These are phyloP conservation scores for Solanum okadae DNA, from an alignment of 257 asterid genomes.

Conservation along the genomic window DNA sequence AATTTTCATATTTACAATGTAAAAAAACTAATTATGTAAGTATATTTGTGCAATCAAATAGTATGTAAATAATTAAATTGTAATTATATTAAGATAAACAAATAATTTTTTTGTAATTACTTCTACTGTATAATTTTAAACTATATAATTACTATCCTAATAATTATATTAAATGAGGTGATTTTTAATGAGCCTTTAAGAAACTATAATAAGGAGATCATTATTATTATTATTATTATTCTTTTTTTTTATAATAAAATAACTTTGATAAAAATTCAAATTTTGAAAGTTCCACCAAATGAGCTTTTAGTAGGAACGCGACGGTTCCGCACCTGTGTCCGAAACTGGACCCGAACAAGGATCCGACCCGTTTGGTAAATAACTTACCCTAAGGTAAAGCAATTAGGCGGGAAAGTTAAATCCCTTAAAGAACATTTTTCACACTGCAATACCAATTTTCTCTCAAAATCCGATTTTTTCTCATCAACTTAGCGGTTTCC, in stretches of 20 bases:
- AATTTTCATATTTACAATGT: too few relatives aligned
- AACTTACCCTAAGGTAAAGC: not conserved
- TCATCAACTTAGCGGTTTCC: not conserved
- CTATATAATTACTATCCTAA: not conserved
- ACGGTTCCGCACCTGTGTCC: not conserved
- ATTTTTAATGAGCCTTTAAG: not conserved
- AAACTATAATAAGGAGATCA: not conserved
- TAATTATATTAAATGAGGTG: not conserved
- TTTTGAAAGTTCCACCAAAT: not conserved
- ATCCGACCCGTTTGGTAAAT: not conserved
- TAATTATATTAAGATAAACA: too few relatives aligned
- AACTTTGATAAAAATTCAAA: not conserved
- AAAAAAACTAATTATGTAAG: too few relatives aligned
- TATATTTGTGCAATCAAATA: not conserved
- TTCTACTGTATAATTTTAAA: too few relatives aligned
- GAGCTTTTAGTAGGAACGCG: not conserved
- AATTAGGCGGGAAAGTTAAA: constrained; percentile 46
- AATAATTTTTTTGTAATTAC: too few relatives aligned
- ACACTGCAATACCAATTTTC: not conserved
- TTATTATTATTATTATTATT: too few relatives aligned
- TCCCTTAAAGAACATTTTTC: not conserved
- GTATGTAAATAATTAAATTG: too few relatives aligned
- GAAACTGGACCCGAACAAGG: not conserved
- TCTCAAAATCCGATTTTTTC: not conserved
- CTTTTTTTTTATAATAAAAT: not conserved